These are phyloP conservation scores for Boletus pseudo-olivaceus DNA, from an alignment of 768 basidiomycete species.

Conservation along the genomic window DNA sequence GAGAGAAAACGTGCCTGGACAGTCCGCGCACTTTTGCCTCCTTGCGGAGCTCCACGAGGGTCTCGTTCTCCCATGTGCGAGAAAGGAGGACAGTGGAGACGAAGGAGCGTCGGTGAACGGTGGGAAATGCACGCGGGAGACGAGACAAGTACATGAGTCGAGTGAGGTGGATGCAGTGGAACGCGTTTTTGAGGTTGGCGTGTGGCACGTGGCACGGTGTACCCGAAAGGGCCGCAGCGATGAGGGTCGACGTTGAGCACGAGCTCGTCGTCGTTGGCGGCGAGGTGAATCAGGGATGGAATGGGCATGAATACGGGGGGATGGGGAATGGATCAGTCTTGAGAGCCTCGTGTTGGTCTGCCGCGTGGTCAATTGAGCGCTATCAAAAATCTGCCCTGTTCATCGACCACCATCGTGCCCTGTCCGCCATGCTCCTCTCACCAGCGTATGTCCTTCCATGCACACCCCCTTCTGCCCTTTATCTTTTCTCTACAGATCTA, in stretches of 20 bases:
- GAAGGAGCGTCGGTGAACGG: conserved; percentile 30
- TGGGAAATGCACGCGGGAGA: conserved; percentile 1
- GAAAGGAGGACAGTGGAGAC: conserved; percentile 57
- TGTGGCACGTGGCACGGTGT: conserved; percentile 2
- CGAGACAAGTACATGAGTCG: conserved; percentile 15
- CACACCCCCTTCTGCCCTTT: conserved; percentile 25
- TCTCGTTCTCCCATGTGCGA: conserved; percentile 52
- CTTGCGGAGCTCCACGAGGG: conserved; percentile 46
- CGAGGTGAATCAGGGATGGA: neutral
- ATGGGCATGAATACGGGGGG: neutral
- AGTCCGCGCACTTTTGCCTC: conserved; percentile 57
- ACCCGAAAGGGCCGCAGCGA: neutral
- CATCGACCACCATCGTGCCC: conserved; percentile 24
- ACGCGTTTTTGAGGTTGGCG: neutral
- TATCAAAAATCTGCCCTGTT: conserved; percentile 23
- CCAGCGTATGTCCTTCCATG: conserved; percentile 58
- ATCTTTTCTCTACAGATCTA: conserved; percentile 51
- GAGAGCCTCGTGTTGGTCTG: conserved; percentile 51
- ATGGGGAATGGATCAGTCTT: neutral
- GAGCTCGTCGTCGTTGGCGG: conserved; percentile 5
- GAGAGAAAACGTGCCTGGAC: conserved; percentile 41
- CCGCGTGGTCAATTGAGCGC: conserved; percentile 36
- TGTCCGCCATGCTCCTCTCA: conserved; percentile 65
- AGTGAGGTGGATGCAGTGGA: neutral
- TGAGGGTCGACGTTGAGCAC: neutral